These are phyloP conservation scores for Juncus effusus DNA, from an alignment of 176 grass and related monocot genomes.

Conservation along the genomic window DNA sequence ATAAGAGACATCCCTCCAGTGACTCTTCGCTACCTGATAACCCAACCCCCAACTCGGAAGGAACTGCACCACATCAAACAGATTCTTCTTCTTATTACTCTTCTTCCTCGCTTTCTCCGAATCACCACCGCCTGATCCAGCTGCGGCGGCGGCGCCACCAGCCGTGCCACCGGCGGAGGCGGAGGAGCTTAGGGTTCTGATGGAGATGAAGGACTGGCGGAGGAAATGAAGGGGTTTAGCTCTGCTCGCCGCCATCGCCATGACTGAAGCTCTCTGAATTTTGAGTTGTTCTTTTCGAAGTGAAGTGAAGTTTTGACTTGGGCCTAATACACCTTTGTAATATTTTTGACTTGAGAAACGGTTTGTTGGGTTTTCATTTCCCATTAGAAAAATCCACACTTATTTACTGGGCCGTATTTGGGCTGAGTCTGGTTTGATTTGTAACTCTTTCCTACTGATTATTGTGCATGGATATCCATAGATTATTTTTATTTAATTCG, in stretches of 20 bases:
- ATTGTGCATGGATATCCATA: too few relatives aligned
- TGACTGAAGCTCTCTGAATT: neutral
- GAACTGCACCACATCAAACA: slow-evolving; percentile 90
- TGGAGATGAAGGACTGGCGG: neutral
- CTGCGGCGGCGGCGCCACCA: neutral
- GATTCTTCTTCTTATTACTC: slow-evolving; percentile 75
- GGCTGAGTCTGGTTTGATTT: too few relatives aligned
- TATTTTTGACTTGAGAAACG: too few relatives aligned
- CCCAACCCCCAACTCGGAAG: slow-evolving; percentile 78
- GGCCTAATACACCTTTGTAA: too few relatives aligned
- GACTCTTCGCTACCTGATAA: slow-evolving; percentile 82
- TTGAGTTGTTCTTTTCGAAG: too few relatives aligned
- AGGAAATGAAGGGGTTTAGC: neutral
- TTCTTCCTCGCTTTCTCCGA: slow-evolving; percentile 36
- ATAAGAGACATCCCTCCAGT: slow-evolving; percentile 88
- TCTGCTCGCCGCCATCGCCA: slow-evolving; percentile 18
- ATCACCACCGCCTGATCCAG: neutral
- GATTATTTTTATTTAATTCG: too few relatives aligned
- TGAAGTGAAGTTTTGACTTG: too few relatives aligned
- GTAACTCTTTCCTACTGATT: too few relatives aligned
- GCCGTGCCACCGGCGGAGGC: neutral
- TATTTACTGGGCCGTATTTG: too few relatives aligned
- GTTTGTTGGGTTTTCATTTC: too few relatives aligned
- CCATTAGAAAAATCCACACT: too few relatives aligned
- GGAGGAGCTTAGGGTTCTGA: slow-evolving; percentile 7